These are phyloP conservation scores for Fusarium palustre DNA, from an alignment of 2,329 filamentous ascomycete genomes.

Conservation along the genomic window DNA sequence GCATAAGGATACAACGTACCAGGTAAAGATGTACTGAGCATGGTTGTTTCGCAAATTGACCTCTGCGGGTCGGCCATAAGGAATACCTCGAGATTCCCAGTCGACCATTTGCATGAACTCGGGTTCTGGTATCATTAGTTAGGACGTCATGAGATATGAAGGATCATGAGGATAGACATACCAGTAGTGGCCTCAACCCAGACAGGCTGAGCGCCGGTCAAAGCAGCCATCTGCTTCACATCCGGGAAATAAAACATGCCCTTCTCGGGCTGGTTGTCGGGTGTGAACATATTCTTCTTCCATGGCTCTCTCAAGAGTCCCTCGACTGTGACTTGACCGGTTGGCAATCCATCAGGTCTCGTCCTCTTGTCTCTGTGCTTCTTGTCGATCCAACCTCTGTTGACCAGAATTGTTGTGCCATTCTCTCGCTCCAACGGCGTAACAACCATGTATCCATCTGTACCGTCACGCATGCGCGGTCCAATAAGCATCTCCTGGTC, in stretches of 20 bases:
- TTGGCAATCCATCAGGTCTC: constrained; percentile 73
- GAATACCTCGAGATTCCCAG: constrained; percentile 82
- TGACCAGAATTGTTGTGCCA: constrained; percentile 82
- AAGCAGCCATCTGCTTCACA: constrained; percentile 87
- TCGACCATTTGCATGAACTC: constrained; percentile 82
- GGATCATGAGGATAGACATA: constrained; percentile 55
- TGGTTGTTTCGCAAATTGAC: constrained; percentile 97
- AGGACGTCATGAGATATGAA: not conserved
- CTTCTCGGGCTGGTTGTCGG: constrained; percentile 84
- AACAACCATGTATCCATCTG: constrained; percentile 90
- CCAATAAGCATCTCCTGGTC: constrained; percentile 97
- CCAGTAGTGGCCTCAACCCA: constrained; percentile 98
- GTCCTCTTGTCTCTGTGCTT: constrained; percentile 74
- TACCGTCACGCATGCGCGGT: constrained; percentile 86
- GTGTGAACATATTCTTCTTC: constrained; percentile 99
- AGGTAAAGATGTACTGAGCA: constrained; percentile 98
- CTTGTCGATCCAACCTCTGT: constrained; percentile 91
- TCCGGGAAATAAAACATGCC: constrained; percentile 96
- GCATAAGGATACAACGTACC: constrained; percentile 68
- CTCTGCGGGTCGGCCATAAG: constrained; percentile 87
- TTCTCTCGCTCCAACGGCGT: constrained; percentile 84
- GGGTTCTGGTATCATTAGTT: constrained; percentile 67
- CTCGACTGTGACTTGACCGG: constrained; percentile 80
- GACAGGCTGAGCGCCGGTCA: constrained; percentile 85
- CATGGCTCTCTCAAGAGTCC: constrained; percentile 89